phyloP scores from a whole-genome alignment of 371 early-diverging fungal genomes.

The Apophysomyces elegans region DNA sequence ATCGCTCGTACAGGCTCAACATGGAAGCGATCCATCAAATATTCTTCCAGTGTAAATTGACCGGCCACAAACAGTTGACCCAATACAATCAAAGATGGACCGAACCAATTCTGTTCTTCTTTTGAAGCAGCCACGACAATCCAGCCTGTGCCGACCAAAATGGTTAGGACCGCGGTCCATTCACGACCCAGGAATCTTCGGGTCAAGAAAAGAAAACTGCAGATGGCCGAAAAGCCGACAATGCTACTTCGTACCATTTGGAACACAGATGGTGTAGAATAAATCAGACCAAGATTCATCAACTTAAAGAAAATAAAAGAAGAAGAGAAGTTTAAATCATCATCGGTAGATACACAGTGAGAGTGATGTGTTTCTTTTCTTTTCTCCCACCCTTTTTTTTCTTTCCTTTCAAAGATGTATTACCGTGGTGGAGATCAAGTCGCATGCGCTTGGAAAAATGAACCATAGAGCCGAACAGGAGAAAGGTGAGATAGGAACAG shows the following conservation, averaged over 20 bases:
- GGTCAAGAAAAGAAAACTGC: conserved; percentile 43
- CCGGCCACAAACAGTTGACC: conserved; percentile 48
- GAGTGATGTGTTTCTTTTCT: conserved; percentile 2
- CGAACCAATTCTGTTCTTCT: conserved; percentile 27
- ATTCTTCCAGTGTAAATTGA: conserved; percentile 52
- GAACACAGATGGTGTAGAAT: conserved; percentile 49
- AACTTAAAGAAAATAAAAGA: conserved; percentile 23
- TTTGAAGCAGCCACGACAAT: conserved; percentile 19
- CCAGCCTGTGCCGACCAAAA: conserved; percentile 35
- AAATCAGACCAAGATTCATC: conserved; percentile 48
- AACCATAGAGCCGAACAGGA: conserved; percentile 43
- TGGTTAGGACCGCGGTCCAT: conserved; percentile 37
- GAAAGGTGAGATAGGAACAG: conserved; percentile 31
- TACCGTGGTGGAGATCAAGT: conserved; percentile 51
- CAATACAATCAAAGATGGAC: conserved; percentile 36
- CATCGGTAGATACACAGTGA: background rate
- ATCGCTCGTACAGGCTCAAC: conserved; percentile 51
- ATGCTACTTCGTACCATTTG: conserved; percentile 54
- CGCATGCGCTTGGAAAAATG: conserved; percentile 49
- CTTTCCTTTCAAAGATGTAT: too few species aligned
- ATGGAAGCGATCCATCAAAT: conserved; percentile 48
- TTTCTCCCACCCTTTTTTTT: too few species aligned
- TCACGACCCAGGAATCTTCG: conserved; percentile 44
- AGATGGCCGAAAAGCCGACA: conserved; percentile 51
- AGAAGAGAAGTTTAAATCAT: background rate